Evolutionary conservation across 805 yeast species (phyloP), one percentile per base, ranked within the genome.

Genomic region (Lipomyces japonicus): DNA sequence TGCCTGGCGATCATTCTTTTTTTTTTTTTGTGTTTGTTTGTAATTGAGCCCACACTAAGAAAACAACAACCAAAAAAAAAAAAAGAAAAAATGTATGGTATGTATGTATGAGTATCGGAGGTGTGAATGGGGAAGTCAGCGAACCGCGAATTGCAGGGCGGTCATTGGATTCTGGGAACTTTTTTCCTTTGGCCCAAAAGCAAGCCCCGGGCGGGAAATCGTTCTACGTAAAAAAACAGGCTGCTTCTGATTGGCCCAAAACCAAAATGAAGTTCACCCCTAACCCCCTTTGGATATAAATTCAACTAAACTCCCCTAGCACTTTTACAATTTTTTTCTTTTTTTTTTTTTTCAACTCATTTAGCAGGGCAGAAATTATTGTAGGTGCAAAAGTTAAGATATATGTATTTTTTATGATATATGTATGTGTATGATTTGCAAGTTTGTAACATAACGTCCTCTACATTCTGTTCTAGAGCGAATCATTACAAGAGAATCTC

Each of bases 401-500:
- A 10, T 6, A 19, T 46, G 42, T 46, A 26, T 39, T 7, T 49
- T 40, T 46, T 18, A 12, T 25, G 12, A n/a, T 22, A 14, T 21
- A 37, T 22, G 43, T 21, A n/a, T n/a, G n/a, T n/a, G n/a, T n/a
- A n/a, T n/a, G n/a, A n/a, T n/a, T n/a, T n/a, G n/a, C n/a, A n/a
- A n/a, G n/a, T n/a, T n/a, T n/a, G 12, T 39, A 47, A 44, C 23
- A 38, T 32, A 16, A 46, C 36, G 39, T 42, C 52, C 61, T 57
- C 61, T 58, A 58, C 61, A 39, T 51, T 50, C 48, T 41, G 55
- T 53, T 53, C 61, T 28, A 58, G 61, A 58, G 32, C 42, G 26
- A 35, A 21, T 25, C 21, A 9, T 39, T 26, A 21, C 42, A 37
- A 34, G 34, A 44, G 44, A 37, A 58, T 58, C 47, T 57, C 59